Conservation (phyloP, 345 rosid species). For the Hypericum androsaemum region DNA sequence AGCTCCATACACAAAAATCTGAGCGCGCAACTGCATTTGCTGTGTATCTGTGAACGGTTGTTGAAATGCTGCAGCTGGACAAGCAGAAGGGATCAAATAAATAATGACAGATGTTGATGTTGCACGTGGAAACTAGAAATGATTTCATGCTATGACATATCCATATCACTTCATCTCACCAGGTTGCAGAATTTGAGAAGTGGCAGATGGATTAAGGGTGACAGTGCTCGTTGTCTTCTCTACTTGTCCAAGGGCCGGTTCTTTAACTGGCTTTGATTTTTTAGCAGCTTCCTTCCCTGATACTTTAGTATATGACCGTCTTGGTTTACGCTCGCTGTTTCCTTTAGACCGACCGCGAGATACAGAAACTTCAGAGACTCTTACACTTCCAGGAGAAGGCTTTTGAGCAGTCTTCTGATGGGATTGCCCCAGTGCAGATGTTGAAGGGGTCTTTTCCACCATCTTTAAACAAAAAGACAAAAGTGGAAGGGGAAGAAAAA, state of each 20-base stretch:
- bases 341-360: constrained; percentile 35
- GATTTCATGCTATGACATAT: constrained; percentile 34
- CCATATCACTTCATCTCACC: constrained; percentile 50
- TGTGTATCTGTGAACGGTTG: constrained; percentile 96
- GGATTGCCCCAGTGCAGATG: constrained; percentile 32
- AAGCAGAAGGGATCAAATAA: constrained; percentile 52
- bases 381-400: constrained; percentile 26
- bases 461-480: constrained; percentile 30
- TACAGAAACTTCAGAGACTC: constrained; percentile 24
- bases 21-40: constrained; percentile 98
- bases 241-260: constrained; percentile 27
- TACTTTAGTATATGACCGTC: constrained; percentile 52
- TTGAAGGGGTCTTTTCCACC: constrained; percentile 46
- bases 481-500: background rate
- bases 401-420: constrained; percentile 32
- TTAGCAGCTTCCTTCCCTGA: constrained; percentile 50
- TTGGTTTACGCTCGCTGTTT: constrained; percentile 59
- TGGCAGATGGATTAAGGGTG: constrained; percentile 32
- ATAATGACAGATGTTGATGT: constrained; percentile 48
- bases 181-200: constrained; percentile 40
- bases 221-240: constrained; percentile 38
- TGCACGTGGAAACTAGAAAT: constrained; percentile 39
- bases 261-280: constrained; percentile 43
- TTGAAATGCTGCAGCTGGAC: constrained; percentile 43
- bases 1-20: constrained; percentile 96